A percentile compares a stretch with the other conserved stretches of the same genome.
Evolutionary conservation across 139 green algal species (phyloP).

Genomic region (Volvox reticuliferus): DNA sequence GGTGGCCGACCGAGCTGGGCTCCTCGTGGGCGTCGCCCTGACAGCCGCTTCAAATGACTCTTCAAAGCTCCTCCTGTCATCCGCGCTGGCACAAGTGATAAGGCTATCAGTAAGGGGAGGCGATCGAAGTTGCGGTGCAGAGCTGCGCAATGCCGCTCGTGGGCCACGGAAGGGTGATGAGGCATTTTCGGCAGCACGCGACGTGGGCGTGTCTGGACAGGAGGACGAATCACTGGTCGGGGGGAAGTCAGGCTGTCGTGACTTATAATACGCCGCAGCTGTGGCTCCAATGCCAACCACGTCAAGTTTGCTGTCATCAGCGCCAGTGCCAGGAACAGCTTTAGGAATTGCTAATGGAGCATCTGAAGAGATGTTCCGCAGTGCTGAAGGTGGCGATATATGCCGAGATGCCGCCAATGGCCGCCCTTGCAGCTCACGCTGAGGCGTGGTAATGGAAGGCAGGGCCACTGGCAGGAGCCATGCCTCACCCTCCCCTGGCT

Average conservation of each 20-base stretch:
- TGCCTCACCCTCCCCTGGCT: background rate
- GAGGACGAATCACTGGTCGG: background rate
- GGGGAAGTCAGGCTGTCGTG: background rate
- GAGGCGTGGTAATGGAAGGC: constrained; percentile 1
- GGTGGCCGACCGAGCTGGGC: too few species aligned
- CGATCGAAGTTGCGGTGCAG: too few species aligned
- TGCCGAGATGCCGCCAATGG: background rate
- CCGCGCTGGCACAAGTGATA: background rate
- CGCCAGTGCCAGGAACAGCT: background rate
- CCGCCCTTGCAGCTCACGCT: background rate
- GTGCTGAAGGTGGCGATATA: background rate
- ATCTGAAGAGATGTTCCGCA: background rate
- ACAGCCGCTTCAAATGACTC: constrained; percentile 8
- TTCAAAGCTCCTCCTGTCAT: constrained; percentile 6
- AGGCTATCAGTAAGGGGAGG: too few species aligned
- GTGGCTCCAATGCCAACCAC: too few species aligned
- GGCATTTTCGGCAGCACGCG: background rate
- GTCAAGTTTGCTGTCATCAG: background rate
- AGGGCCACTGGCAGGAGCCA: constrained; percentile 5
- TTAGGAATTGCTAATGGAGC: background rate
- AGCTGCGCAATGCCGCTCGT: background rate
- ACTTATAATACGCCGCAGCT: too few species aligned
- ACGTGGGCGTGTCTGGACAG: constrained; percentile 32
- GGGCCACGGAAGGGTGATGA: constrained; percentile 31
- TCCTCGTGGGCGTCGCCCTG: background rate